Base-by-base conservation (phyloP, 164 flowering plant genomes). In the Berberis thunbergii region DNA sequence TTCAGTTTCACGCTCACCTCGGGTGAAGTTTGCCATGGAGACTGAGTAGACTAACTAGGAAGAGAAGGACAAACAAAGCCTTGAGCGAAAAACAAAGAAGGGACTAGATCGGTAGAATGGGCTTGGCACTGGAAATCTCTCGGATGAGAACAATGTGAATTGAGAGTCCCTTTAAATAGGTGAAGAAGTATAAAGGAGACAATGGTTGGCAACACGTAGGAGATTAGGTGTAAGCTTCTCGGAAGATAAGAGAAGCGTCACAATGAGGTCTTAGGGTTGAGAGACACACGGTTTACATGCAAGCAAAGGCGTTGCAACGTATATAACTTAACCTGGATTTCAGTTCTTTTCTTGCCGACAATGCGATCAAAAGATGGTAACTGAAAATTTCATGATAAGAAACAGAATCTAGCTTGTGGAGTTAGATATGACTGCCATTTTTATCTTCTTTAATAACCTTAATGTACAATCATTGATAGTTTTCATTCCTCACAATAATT, bases 261-360 rank as follows among this genome's bases (percentile, higher is more conserved):
- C 43, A 49, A n/a, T 45, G 61, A 66, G 67, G 62, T 10, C 44
- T 9, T 61, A 45, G 12, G 41, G 42, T 48, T 26, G 62, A 69
- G 58, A 76, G 79, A 79, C 80, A 72, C 79, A 61, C 70, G 78
- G 78, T 72, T 48, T 55, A 57, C 80, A 79, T 79, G 83, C 86
- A 78, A 42, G 56, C 45, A 43, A 60, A 58, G 72, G 49, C 49
- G 58, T 60, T 65, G 77, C 81, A 71, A 75, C 69, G 74, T 74
- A 74, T 68, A 55, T 13, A 26, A 41, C 46, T 43, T 13, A 57
- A 57, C 77, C 78, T 78, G 72, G 64, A 72, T 60, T 69, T 67
- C 69, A 71, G 72, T 67, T 69, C 42, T 61, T 77, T 63, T 56
- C 58, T 66, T 57, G 67, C 75, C 69, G 78, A 69, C 75, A 69